These are phyloP conservation scores for Luffa acutangula DNA, from an alignment of 306 rosid species.

Conservation along the genomic window DNA sequence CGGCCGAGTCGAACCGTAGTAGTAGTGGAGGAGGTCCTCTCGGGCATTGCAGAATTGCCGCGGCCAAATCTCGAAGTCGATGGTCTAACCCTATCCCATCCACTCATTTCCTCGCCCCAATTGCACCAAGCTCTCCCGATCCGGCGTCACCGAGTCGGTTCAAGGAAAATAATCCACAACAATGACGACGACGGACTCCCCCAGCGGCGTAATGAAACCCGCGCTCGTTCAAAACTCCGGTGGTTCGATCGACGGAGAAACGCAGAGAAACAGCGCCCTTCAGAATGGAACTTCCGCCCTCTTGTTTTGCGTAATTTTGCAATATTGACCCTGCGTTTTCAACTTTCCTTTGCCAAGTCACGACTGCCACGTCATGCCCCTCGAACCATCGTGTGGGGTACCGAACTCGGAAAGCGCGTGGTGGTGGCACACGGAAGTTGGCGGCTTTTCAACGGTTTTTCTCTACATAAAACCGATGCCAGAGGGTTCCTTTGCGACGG, in stretches of 20 bases:
- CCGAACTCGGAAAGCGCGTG: not conserved
- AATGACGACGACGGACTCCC: not conserved
- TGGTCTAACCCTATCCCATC: conserved; percentile 50
- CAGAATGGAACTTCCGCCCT: not conserved
- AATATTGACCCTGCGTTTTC: not conserved
- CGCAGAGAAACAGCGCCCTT: conserved; percentile 13
- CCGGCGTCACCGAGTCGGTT: conserved; percentile 10
- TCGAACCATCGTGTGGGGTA: not conserved
- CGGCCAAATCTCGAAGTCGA: conserved; percentile 38
- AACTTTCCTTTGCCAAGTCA: not conserved
- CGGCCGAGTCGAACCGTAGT: conserved; percentile 75
- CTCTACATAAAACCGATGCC: not conserved
- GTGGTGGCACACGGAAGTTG: not conserved
- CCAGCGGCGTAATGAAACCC: not conserved
- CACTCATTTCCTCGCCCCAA: conserved; percentile 40
- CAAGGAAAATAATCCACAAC: not conserved
- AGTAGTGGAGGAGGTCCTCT: conserved; percentile 37
- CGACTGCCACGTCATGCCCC: conserved; percentile 5
- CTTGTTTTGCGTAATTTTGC: not conserved
- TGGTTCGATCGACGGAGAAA: conserved; percentile 11
- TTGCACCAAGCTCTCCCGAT: not conserved
- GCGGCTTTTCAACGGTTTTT: conserved; percentile 12
- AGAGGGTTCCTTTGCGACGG: not conserved
- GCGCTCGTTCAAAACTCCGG: not conserved
- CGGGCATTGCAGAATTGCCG: conserved; percentile 19